Evolutionary conservation across 1,139 yeast species (phyloP), one percentile per base, ranked within the genome.

Genomic region (Zygosaccharomyces pseudobailii): DNA sequence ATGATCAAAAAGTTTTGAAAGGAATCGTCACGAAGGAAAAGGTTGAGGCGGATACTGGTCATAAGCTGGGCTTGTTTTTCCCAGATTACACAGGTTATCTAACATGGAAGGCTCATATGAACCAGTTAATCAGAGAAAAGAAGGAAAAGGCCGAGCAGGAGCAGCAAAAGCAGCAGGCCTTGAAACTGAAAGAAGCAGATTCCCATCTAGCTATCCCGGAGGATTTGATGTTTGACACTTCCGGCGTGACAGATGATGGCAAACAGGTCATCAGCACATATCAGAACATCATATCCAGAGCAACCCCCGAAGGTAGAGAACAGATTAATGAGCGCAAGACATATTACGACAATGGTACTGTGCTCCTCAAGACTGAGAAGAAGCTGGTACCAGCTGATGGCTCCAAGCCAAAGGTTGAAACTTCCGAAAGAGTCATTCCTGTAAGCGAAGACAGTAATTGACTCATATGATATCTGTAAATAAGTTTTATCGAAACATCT

Each of bases 271-370:
- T 80, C 8, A 81, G 88, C 1, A 73, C 78, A 10, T 71, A 79
- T 13, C 67, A 74, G 33, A 69, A 74, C 25, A 71, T 79, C 1
- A 68, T 73, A 36, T 74, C 73, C 55, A 69, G 65, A 41, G 69
- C 79, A 7, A 72, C 74, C 8, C 80, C 82, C 40, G 81, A 84
- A 17, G 76, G 79, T 21, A 70, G 74, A 42, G 79, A 83, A 45
- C 78, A 79, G 51, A 69, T 74, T 56, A 74, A 76, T 23, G 79
- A 79, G 53, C 66, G 69, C 22, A 74, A 74, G 54, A 79, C 82
- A 54, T 75, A 73, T 56, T 87, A 71, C 61, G 73, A 69, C 35
- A 95, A 88, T 62, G 95, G 95, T 6, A 75, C 85, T 4, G 76
- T 79, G 27, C 68, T 70, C 49, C 57, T 64, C 22, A 65, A 64